Evolutionary conservation across 2,329 filamentous ascomycete species (phyloP), one percentile per base, ranked within the genome.

Genomic region (Apiospora aurea): DNA sequence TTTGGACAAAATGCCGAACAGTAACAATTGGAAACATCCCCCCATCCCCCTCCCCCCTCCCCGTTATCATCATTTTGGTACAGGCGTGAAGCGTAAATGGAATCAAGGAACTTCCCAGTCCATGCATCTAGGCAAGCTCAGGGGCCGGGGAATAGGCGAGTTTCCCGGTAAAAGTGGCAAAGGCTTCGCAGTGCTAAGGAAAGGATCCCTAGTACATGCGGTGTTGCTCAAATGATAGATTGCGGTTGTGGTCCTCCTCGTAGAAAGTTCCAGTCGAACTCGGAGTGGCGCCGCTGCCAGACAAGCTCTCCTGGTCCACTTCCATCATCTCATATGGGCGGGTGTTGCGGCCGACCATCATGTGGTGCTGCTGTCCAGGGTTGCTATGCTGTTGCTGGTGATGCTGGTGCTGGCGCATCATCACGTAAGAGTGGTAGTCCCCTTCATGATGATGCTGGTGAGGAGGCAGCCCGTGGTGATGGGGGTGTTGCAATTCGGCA

Each of bases 271-370:
- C 79, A 46, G 80, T 78, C 2, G 81, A 79, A 41, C 80, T 80
- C 21, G 80, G 78, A 49, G 83, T 80, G 18, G 81, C 79, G 18
- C 79, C 77, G 49, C 80, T 82, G 51, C 79, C 80, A 29, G 75
- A 71, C 51, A 83, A 78, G 71, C 79, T 81, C 47, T 73, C 80
- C 44, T 85, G 82, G n/a, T 85, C 83, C 64, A 83, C 81, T 49
- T 86, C 86, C 72, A 85, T 87, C 77, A 87, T 83, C 44, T 83
- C 83, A 73, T 87, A 88, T 53, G 79, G 67, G 38, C 82, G 80
- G 34, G 79, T 78, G 18, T 82, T 79, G 21, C 76, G 75, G 18
- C 73, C 38, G 16, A 71, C n/a, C 41, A 74, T 67, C 43, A 73
- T 69, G 64, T 73, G 70, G 47, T 70, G 69, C 10, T 41, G 29